A percentile compares a stretch with the other conserved stretches of the same genome.
phyloP scores from a whole-genome alignment of 2,329 filamentous ascomycete species.

The Mycosphaerelloides madeirae region DNA sequence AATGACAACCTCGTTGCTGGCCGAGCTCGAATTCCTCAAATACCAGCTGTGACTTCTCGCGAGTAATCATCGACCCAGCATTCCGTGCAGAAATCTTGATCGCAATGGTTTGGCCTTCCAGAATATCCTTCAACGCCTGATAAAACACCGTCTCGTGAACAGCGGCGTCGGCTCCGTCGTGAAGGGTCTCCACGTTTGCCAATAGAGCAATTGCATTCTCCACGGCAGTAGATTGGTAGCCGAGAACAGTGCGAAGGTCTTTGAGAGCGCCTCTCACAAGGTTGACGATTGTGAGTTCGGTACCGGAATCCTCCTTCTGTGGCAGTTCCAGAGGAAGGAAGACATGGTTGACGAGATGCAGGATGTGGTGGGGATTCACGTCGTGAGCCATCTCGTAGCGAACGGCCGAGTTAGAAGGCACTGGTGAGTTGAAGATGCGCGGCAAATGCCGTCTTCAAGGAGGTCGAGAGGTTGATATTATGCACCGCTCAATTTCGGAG shows the following conservation, averaged over 20 bases:
- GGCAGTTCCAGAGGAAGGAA: slow-evolving; percentile 37
- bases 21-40: slow-evolving; percentile 61
- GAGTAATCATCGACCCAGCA: slow-evolving; percentile 23
- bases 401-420: too few species aligned
- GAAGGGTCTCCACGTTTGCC: slow-evolving; percentile 2
- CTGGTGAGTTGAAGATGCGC: too few species aligned
- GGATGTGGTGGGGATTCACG: too few species aligned
- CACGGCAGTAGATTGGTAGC: slow-evolving; percentile 12
- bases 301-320: slow-evolving; percentile 5
- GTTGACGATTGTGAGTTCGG: slow-evolving; percentile 5
- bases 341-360: slow-evolving; percentile 36
- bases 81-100: slow-evolving; percentile 19
- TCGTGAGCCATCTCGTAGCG: too few species aligned
- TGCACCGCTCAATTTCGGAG: too few species aligned
- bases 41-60: slow-evolving; percentile 32
- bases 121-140: background rate
- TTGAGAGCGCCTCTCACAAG: slow-evolving; percentile 1
- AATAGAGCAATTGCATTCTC: slow-evolving; percentile 1
- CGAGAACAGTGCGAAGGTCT: slow-evolving; percentile 12
- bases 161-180: background rate
- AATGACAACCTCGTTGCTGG: slow-evolving; percentile 50
- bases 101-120: slow-evolving; percentile 6
- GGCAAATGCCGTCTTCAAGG: too few species aligned
- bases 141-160: slow-evolving; percentile 1
- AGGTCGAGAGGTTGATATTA: too few species aligned